Evolutionary conservation across 2,329 filamentous ascomycete species (phyloP).

Genomic region (Colletotrichum noveboracense): DNA sequence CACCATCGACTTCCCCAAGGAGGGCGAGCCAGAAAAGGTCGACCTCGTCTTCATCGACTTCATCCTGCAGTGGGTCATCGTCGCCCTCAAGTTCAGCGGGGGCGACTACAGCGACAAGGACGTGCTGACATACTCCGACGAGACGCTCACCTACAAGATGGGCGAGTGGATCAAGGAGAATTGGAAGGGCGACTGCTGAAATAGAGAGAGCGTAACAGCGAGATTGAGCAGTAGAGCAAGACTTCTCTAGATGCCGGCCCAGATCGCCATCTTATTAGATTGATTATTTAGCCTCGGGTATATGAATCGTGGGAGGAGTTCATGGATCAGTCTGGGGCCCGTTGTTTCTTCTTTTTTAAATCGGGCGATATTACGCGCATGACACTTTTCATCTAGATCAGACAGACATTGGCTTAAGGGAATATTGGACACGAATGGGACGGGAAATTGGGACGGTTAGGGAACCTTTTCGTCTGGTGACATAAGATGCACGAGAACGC

Average conservation of each 20-base stretch:
- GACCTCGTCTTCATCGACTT: slow-evolving; percentile 94
- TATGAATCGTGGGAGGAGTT: neutral
- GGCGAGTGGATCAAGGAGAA: slow-evolving; percentile 63
- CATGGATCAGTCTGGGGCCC: neutral
- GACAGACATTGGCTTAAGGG: neutral
- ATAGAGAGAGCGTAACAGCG: neutral
- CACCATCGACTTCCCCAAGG: slow-evolving; percentile 63
- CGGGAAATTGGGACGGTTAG: neutral
- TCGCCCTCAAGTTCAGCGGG: slow-evolving; percentile 70
- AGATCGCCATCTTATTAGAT: neutral
- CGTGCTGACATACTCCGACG: slow-evolving; percentile 57
- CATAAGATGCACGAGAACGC: neutral
- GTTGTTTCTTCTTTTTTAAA: neutral
- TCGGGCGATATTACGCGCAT: neutral
- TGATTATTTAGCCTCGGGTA: neutral
- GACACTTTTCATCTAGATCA: neutral
- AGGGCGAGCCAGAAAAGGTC: slow-evolving; percentile 70
- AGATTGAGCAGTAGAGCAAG: neutral
- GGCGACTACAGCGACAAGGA: slow-evolving; percentile 54
- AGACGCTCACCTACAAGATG: slow-evolving; percentile 61
- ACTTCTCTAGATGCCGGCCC: neutral
- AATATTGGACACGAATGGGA: neutral
- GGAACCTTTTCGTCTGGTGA: neutral
- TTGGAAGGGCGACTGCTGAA: slow-evolving; percentile 57
- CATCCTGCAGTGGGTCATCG: slow-evolving; percentile 79